Conservation (phyloP, 805 yeast genomes). For the Blastobotrys muscicola region DNA sequence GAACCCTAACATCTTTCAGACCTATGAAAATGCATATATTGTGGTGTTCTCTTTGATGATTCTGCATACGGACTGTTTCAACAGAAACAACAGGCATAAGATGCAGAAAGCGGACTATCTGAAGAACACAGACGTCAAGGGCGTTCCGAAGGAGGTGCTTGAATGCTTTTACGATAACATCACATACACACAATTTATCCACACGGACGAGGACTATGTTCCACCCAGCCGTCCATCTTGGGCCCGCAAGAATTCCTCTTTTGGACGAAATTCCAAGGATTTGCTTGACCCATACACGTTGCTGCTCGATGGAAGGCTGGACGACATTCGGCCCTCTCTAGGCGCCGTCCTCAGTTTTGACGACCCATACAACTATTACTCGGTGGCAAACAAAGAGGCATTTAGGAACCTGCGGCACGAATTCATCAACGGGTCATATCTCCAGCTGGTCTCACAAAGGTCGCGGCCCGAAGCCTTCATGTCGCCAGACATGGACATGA, state of each 20-base stretch:
- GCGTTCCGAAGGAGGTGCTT: slow-evolving; percentile 28
- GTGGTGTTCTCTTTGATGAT: slow-evolving; percentile 56
- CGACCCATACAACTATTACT: slow-evolving; percentile 22
- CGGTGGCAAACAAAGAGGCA: slow-evolving; percentile 16
- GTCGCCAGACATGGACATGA: slow-evolving; percentile 17
- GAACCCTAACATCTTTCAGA: slow-evolving; percentile 32
- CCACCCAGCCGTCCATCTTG: slow-evolving; percentile 29
- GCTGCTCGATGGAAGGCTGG: slow-evolving; percentile 28
- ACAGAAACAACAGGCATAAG: slow-evolving; percentile 54
- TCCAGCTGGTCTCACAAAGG: slow-evolving; percentile 30
- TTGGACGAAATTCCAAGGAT: slow-evolving; percentile 18
- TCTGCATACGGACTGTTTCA: slow-evolving; percentile 67
- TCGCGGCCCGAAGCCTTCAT: slow-evolving; percentile 30
- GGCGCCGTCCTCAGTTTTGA: slow-evolving; percentile 17
- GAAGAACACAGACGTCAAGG: slow-evolving; percentile 32
- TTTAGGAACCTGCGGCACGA: slow-evolving; percentile 20
- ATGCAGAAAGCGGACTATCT: slow-evolving; percentile 59
- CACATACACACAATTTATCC: slow-evolving; percentile 47
- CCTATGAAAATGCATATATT: slow-evolving; percentile 49
- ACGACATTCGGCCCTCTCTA: slow-evolving; percentile 27
- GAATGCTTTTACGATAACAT: slow-evolving; percentile 61
- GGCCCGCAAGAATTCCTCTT: slow-evolving; percentile 21
- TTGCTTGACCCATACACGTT: slow-evolving; percentile 30
- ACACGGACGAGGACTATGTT: slow-evolving; percentile 29
- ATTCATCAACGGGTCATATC: slow-evolving; percentile 23